A percentile compares a stretch with the other conserved stretches of the same genome.
phyloP scores from a whole-genome alignment of 495 filamentous ascomycete species.

The Mytilinidion resinicola region DNA sequence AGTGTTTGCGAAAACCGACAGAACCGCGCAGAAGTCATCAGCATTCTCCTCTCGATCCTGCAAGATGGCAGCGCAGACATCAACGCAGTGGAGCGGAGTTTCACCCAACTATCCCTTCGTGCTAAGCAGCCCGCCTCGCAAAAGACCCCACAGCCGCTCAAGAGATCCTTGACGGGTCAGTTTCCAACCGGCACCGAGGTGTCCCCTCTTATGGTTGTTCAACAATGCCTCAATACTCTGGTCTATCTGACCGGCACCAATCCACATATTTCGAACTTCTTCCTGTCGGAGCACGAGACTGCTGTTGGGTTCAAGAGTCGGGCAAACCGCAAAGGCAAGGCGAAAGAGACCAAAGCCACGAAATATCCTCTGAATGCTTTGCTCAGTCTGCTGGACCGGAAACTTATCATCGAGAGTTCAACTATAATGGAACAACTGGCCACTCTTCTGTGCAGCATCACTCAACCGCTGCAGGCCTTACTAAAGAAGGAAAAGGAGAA shows the following conservation, averaged over 20 bases:
- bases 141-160: conserved; percentile 75
- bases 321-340: conserved; percentile 74
- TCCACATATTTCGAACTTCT: conserved; percentile 79
- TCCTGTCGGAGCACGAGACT: conserved; percentile 90
- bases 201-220: conserved; percentile 88
- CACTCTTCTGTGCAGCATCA: conserved; percentile 77
- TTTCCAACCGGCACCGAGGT: conserved; percentile 57
- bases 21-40: conserved; percentile 91
- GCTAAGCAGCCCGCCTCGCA: conserved; percentile 70
- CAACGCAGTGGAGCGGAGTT: conserved; percentile 89
- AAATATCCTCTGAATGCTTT: conserved; percentile 91
- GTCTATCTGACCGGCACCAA: conserved; percentile 77
- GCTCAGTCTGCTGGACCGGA: conserved; percentile 78
- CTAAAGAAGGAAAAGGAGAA: conserved; percentile 79
- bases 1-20: conserved; percentile 91
- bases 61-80: conserved; percentile 93
- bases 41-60: conserved; percentile 84
- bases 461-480: conserved; percentile 73
- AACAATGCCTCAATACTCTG: conserved; percentile 83
- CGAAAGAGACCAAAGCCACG: conserved; percentile 62
- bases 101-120: conserved; percentile 81
- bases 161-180: conserved; percentile 55
- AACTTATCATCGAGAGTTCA: conserved; percentile 90
- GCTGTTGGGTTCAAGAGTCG: conserved; percentile 66
- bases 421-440: conserved; percentile 92